Base-by-base conservation (phyloP, 1,139 yeast genomes). In the Yamadazyma sp. region DNA sequence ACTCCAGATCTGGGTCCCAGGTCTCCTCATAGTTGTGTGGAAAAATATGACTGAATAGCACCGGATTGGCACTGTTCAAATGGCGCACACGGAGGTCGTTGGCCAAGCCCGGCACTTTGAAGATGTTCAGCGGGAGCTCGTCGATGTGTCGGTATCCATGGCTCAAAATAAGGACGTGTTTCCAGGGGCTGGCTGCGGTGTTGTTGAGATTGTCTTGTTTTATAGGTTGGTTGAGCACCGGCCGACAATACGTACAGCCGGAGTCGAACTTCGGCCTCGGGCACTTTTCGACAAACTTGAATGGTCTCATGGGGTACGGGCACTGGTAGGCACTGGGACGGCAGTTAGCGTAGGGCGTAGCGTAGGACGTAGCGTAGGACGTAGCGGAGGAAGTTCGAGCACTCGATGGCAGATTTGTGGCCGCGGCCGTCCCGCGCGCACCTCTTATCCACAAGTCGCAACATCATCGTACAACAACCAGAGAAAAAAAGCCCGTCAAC, bases 51-150 rank as follows among this genome's bases (percentile, higher is more conserved):
- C 84, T 77, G 0, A 78, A 61, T 52, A 77, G 46, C 2, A 78
- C 73, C 0, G 87, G 85, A 14, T 36, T 58, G 10, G 77, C 71
- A 44, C 23, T 25, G 15, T 25, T 36, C 28, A 34, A 15, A 22
- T 39, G 31, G 6, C 18, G n/a, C 3, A 25, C 23, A 10, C 40
- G 23, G 1, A 45, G 24, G 11, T 39, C 17, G 6, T 39, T 16
- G 5, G 45, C 47, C 1, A 43, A 15, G 3, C 64, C 72, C 0
- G 77, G 75, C 23, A 61, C 61, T 36, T 67, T 48, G 42, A 82
- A 87, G 25, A 81, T 67, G 46, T 75, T 73, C 7, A 81, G 69
- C 1, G 85, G 83, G 83, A 88, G 79, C 2, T 64, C 61, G 16
- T 51, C 52, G 30, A 69, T 60, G 18, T 50, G 40, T 3, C 38